Conservation (phyloP, 306 rosid species). For the Gynostemma pentaphyllum region DNA sequence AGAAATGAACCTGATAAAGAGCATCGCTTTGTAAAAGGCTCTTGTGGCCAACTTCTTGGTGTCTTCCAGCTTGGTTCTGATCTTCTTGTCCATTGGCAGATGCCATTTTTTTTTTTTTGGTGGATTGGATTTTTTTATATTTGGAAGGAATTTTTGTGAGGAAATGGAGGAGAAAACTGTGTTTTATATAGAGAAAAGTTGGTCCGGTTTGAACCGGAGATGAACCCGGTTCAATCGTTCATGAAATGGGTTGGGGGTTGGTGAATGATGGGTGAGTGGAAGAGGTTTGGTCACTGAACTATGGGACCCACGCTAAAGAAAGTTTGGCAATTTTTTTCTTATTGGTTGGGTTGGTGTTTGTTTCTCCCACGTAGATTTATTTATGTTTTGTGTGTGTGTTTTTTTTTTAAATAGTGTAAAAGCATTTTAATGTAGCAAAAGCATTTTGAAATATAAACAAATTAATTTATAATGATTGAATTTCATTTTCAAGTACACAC, state of each 20-base stretch:
- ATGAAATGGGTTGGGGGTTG: conserved; percentile 1
- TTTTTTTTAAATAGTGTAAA: too few species aligned
- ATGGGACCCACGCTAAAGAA: neutral
- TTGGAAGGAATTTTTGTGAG: neutral
- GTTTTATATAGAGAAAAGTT: conserved; percentile 15
- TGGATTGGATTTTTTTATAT: neutral
- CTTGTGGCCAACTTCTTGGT: conserved; percentile 97
- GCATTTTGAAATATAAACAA: too few species aligned
- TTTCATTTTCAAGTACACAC: too few species aligned
- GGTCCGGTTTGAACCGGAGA: conserved; percentile 31
- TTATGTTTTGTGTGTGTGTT: too few species aligned
- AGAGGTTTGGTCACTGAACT: neutral
- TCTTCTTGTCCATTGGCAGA: conserved; percentile 41
- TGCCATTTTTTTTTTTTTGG: conserved; percentile 35
- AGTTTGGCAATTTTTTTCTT: neutral
- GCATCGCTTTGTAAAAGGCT: conserved; percentile 93
- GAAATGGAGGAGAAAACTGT: neutral
- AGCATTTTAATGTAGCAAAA: too few species aligned
- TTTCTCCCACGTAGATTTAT: too few species aligned
- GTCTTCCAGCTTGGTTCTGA: conserved; percentile 51
- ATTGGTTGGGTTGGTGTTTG: neutral
- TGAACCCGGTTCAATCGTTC: neutral
- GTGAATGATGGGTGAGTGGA: neutral
- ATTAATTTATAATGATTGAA: too few species aligned
- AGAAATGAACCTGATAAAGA: conserved; percentile 59